phyloP scores from a whole-genome alignment of 352 stramenopile species.

The Phytopythium boreale region DNA sequence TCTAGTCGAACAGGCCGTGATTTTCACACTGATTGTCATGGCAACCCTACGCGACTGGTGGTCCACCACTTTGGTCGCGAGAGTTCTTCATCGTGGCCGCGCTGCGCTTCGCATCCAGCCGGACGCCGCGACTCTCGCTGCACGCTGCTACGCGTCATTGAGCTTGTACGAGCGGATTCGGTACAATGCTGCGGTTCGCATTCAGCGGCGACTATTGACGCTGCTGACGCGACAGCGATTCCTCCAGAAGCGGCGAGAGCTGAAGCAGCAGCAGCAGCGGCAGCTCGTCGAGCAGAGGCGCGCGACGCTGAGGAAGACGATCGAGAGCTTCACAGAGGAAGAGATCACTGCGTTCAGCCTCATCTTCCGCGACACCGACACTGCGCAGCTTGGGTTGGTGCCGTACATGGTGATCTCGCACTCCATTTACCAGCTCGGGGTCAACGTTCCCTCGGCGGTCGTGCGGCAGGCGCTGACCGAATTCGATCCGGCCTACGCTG shows the following conservation, averaged over 20 bases:
- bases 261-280: conserved; percentile 43
- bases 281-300: conserved; percentile 32
- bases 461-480: conserved; percentile 47
- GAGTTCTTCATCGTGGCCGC: conserved; percentile 42
- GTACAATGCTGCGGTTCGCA: conserved; percentile 58
- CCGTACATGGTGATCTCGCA: conserved; percentile 64
- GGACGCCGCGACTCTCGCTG: conserved; percentile 18
- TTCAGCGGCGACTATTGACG: conserved; percentile 61
- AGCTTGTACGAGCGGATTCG: conserved; percentile 71
- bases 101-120: conserved; percentile 45
- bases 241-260: conserved; percentile 35
- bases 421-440: conserved; percentile 69
- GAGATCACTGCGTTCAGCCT: conserved; percentile 61
- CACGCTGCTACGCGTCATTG: conserved; percentile 42
- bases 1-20: conserved; percentile 45
- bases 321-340: conserved; percentile 61
- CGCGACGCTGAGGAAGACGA: conserved; percentile 40
- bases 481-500: conserved; percentile 65
- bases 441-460: conserved; percentile 41
- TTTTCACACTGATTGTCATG: conserved; percentile 48
- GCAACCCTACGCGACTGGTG: conserved; percentile 63
- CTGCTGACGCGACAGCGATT: conserved; percentile 51
- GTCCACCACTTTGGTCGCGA: conserved; percentile 34
- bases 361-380: conserved; percentile 61
- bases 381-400: conserved; percentile 61